Evolutionary conservation across 495 filamentous ascomycete genomes (phyloP).

Genomic region (Filosporella fistucella): DNA sequence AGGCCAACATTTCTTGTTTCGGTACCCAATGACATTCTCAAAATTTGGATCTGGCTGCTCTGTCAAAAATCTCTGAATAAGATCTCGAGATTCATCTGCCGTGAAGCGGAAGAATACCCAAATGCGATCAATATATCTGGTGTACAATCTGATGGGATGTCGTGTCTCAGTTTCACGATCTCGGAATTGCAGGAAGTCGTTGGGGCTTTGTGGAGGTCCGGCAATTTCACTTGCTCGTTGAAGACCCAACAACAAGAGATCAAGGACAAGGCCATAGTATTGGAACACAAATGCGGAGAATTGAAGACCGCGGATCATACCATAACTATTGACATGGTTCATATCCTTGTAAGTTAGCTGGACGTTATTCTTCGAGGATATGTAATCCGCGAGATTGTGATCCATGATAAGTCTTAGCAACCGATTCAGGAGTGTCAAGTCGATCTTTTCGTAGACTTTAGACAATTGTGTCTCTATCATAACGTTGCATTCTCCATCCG

Average conservation of each 20-base stretch:
- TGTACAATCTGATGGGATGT: conserved; percentile 95
- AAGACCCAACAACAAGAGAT: conserved; percentile 86
- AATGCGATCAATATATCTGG: conserved; percentile 94
- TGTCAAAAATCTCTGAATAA: conserved; percentile 96
- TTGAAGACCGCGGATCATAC: conserved; percentile 94
- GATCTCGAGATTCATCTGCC: conserved; percentile 89
- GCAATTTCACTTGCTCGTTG: conserved; percentile 96
- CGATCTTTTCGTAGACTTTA: conserved; percentile 99
- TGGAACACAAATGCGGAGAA: conserved; percentile 99
- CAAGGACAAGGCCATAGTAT: conserved; percentile 95
- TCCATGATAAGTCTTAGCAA: conserved; percentile 97
- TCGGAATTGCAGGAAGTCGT: conserved; percentile 97
- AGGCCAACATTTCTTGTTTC: conserved; percentile 99
- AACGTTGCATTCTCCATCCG: conserved; percentile 96
- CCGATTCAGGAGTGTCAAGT: conserved; percentile 92
- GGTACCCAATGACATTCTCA: conserved; percentile 98
- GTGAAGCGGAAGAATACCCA: conserved; percentile 97
- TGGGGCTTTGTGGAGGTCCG: conserved; percentile 91
- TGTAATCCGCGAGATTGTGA: conserved; percentile 98
- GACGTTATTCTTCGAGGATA: conserved; percentile 99
- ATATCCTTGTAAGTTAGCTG: conserved; percentile 99
- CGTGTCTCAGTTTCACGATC: conserved; percentile 85
- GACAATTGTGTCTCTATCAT: conserved; percentile 98
- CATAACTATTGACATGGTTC: conserved; percentile 99
- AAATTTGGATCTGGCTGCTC: conserved; percentile 99